These are phyloP conservation scores for Brassica cretica DNA, from an alignment of 345 rosid species.

Conservation along the genomic window DNA sequence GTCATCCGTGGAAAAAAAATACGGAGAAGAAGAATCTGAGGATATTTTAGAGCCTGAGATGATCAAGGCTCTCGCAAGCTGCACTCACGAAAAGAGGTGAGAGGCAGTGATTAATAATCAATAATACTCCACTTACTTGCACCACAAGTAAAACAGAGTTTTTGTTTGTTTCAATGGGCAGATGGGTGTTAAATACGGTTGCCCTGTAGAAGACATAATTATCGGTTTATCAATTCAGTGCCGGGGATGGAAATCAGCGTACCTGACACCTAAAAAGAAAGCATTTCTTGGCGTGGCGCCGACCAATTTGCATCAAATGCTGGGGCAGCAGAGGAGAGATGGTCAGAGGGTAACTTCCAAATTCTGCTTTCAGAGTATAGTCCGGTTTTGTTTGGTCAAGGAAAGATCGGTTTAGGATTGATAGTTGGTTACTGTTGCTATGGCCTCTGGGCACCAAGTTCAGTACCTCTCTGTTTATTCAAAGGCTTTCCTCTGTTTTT, in stretches of 20 bases:
- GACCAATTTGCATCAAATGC: constrained; percentile 53
- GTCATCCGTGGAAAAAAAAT: constrained; percentile 51
- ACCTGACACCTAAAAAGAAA: constrained; percentile 52
- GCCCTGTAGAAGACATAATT: constrained; percentile 74
- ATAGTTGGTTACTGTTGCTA: constrained; percentile 48
- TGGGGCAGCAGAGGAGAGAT: constrained; percentile 69
- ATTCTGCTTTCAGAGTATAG: constrained; percentile 58
- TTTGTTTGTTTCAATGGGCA: constrained; percentile 36
- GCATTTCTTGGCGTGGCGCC: constrained; percentile 69
- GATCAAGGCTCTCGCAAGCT: constrained; percentile 57
- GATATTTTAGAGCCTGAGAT: constrained; percentile 32
- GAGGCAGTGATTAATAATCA: not conserved
- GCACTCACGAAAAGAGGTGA: constrained; percentile 61
- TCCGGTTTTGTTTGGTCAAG: constrained; percentile 56
- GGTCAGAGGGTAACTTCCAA: constrained; percentile 76
- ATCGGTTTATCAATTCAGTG: constrained; percentile 73
- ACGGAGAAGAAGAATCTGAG: constrained; percentile 25
- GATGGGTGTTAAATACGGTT: constrained; percentile 75
- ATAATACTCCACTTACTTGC: not conserved
- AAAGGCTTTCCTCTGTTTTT: constrained; percentile 63
- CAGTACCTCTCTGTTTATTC: constrained; percentile 54
- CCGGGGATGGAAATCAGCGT: constrained; percentile 72
- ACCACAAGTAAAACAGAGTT: not conserved
- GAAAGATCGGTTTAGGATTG: constrained; percentile 57
- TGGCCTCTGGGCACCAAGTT: constrained; percentile 60